phyloP scores from a whole-genome alignment of 1,284 basidiomycete genomes.

The Cutaneotrichosporon sp. region DNA sequence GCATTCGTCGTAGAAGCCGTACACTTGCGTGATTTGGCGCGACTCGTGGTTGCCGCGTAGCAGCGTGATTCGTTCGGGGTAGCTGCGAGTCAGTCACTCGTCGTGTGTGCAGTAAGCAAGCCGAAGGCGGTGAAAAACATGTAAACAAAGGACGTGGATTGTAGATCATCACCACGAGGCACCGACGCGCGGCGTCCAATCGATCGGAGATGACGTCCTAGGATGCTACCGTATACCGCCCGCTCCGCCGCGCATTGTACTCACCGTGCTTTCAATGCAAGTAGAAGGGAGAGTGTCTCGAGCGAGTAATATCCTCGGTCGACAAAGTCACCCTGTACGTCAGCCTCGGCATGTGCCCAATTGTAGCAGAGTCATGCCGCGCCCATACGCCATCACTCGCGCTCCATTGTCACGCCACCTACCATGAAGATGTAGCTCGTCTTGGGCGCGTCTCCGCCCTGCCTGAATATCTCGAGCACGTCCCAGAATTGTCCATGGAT shows the following conservation, averaged over 20 bases:
- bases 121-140: too few species aligned
- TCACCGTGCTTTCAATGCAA: constrained; percentile 85
- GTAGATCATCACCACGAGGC: too few species aligned
- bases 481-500: constrained; percentile 98
- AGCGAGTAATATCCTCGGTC: constrained; percentile 93
- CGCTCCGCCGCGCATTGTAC: too few species aligned
- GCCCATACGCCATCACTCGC: too few species aligned
- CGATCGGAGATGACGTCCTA: too few species aligned
- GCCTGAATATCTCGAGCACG: constrained; percentile 78
- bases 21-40: constrained; percentile 95
- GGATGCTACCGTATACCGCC: too few species aligned
- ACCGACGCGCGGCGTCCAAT: too few species aligned
- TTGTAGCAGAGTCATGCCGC: too few species aligned
- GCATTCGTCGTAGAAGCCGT: constrained; percentile 97
- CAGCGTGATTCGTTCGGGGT: constrained; percentile 86
- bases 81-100: constrained; percentile 50
- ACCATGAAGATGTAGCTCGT: constrained; percentile 96
- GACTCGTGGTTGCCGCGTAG: constrained; percentile 93
- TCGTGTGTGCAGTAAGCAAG: too few species aligned
- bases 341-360: too few species aligned
- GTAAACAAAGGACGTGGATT: too few species aligned
- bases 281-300: constrained; percentile 86
- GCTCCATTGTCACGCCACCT: neutral
- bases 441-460: constrained; percentile 79
- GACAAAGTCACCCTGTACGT: constrained; percentile 84